Conservation (phyloP, 169 alveolate genomes). For the Cardiosporidium cionae region DNA sequence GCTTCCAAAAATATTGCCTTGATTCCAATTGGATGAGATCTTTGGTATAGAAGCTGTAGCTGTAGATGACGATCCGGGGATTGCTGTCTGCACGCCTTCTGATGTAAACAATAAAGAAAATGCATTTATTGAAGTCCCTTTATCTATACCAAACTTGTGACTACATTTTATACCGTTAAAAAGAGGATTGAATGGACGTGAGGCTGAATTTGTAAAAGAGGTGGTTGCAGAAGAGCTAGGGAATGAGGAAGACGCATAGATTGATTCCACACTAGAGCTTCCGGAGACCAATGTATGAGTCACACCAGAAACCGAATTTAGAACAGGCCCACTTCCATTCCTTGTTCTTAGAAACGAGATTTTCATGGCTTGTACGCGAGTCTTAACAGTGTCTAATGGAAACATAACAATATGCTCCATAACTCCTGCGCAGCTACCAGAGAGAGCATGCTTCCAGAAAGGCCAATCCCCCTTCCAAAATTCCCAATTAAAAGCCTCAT, state of each 20-base stretch:
- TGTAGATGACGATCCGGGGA: background rate
- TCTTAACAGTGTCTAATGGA: constrained; percentile 90
- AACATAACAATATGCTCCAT: constrained; percentile 90
- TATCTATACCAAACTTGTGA: too few relatives aligned
- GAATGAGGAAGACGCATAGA: too few relatives aligned
- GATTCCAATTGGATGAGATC: too few relatives aligned
- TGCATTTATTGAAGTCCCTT: too few relatives aligned
- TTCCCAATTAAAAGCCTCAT: constrained; percentile 31
- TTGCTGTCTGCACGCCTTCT: too few relatives aligned
- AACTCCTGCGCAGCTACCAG: constrained; percentile 97
- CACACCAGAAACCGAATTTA: background rate
- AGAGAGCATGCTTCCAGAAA: constrained; percentile 79
- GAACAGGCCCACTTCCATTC: too few relatives aligned
- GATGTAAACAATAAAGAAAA: too few relatives aligned
- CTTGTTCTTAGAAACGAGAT: background rate
- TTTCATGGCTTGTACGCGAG: constrained; percentile 63
- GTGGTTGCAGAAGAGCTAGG: too few relatives aligned
- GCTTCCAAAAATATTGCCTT: background rate
- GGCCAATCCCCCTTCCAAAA: constrained; percentile 73
- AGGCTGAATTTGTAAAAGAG: too few relatives aligned
- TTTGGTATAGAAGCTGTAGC: too few relatives aligned
- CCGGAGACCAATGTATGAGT: background rate
- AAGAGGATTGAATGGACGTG: too few relatives aligned
- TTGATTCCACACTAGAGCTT: background rate
- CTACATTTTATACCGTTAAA: too few relatives aligned